phyloP scores from a whole-genome alignment of 192 early-diverging fungal species.

The Gorgonomyces haynaldii region DNA sequence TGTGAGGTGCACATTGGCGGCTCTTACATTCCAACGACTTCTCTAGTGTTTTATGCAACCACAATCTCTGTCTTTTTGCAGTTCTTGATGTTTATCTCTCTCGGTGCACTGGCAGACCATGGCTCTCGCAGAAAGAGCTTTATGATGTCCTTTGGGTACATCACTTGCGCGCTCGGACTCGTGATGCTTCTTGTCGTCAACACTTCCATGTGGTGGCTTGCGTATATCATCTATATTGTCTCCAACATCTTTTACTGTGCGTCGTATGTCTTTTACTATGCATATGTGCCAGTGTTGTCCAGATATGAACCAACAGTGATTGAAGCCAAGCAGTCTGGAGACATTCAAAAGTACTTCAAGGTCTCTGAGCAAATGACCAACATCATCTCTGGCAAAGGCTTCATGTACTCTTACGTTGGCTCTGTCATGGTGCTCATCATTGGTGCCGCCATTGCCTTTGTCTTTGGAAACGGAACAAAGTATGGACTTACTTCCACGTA shows the following conservation, averaged over 20 bases:
- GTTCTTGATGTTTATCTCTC: conserved; percentile 18
- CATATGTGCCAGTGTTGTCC: conserved; percentile 4
- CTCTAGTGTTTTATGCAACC: conserved; percentile 7
- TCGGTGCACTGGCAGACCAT: conserved; percentile 23
- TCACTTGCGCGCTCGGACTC: background rate
- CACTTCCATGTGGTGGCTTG: background rate
- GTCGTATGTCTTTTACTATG: conserved; percentile 15
- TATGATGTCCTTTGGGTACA: conserved; percentile 7
- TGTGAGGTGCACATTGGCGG: conserved; percentile 1
- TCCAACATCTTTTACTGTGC: conserved; percentile 6
- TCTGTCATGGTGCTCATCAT: conserved; percentile 9
- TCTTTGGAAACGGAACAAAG: background rate
- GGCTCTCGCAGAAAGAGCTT: conserved; percentile 14
- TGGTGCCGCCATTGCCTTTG: conserved; percentile 2
- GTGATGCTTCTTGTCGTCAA: conserved; percentile 1
- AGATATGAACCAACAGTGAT: background rate
- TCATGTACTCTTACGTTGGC: conserved; percentile 9
- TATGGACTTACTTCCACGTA: conserved; percentile 10
- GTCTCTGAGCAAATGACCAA: conserved; percentile 11
- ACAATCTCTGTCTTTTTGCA: conserved; percentile 18
- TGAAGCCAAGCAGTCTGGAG: background rate
- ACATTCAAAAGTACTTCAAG: background rate
- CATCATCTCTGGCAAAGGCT: conserved; percentile 13
- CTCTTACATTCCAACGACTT: background rate
- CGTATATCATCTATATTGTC: conserved; percentile 8